These are phyloP conservation scores for Syzygium malaccense DNA, from an alignment of 441 rosid genomes.

Conservation along the genomic window DNA sequence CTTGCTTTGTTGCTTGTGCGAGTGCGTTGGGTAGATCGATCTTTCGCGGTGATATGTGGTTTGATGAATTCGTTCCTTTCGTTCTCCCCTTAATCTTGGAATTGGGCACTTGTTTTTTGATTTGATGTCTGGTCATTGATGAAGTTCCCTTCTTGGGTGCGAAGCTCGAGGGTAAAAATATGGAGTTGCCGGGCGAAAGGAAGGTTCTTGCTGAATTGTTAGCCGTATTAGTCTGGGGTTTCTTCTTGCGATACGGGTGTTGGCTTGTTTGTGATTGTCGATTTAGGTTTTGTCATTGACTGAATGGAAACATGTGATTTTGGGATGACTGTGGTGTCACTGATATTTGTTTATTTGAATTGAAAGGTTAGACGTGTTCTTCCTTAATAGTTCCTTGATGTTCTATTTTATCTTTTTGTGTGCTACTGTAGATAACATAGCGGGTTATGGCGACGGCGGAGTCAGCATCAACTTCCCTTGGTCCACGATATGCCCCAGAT, in stretches of 20 bases:
- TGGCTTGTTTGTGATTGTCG: neutral
- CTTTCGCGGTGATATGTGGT: neutral
- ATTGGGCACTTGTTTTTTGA: neutral
- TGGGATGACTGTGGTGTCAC: neutral
- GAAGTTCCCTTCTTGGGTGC: neutral
- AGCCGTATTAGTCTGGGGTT: neutral
- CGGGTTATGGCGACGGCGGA: slow-evolving; percentile 52
- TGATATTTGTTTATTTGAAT: neutral
- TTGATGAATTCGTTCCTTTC: neutral
- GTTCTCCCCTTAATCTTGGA: neutral
- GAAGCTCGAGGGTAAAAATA: neutral
- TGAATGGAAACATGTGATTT: neutral
- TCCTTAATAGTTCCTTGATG: neutral
- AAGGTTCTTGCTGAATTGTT: neutral
- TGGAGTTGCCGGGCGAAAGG: neutral
- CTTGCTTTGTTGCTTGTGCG: neutral
- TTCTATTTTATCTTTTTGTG: neutral
- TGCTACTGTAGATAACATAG: slow-evolving; percentile 21
- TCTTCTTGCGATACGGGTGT: neutral
- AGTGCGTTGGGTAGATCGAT: neutral
- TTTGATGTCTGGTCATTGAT: neutral
- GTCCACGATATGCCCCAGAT: slow-evolving; percentile 85
- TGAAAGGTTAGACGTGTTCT: neutral
- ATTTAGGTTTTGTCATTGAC: neutral
- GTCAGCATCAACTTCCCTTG: slow-evolving; percentile 41